Base-by-base conservation (phyloP, 371 early-diverging fungal species). In the Rhizopus stolonifer region DNA sequence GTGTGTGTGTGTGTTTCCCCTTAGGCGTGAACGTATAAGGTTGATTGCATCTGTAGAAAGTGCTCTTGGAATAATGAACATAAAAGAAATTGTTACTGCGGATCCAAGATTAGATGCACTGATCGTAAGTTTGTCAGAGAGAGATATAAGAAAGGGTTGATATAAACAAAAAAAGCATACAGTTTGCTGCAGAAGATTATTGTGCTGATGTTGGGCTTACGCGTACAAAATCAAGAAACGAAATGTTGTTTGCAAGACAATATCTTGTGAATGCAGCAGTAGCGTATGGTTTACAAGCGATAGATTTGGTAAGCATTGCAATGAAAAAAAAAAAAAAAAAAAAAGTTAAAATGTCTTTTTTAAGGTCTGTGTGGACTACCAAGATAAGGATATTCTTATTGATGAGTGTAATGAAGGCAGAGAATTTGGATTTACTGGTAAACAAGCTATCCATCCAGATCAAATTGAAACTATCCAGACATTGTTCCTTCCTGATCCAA, bases 131-230 rank as follows among this genome's bases (percentile, higher is more conserved):
- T 17, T 36, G 14, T 26, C 23, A 32, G 17, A 54, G 45, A 19
- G 60, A 57, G 18, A 25, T 34, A n/a, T 22, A 3, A 21, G 19
- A 18, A n/a, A n/a, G 15, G 14, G 13, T 19, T 22, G 39, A 22
- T 29, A 59, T 29, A n/a, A 2, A 36, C 6, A 29, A 29, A 29
- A 29, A 29, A 29, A 29, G 10, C 31, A 29, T 29, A 3, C 70
- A 84, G 87, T 92, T 94, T 77, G 95, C 95, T n/a, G 88, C 94
- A 9, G 95, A 96, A 67, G 96, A 96, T 70, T 94, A 88, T 58
- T 90, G 91, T 62, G 93, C 95, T n/a, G 94, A 94, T 65, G 57
- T 86, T 17, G 75, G 92, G 6, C 65, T 94, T 22, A 75, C 82
- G 13, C 84, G 95, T 53, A 92, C 95, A 1, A 64, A 73, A 2